These are phyloP conservation scores for Xylaria sp. DNA, from an alignment of 2,329 filamentous ascomycete species.

Conservation along the genomic window DNA sequence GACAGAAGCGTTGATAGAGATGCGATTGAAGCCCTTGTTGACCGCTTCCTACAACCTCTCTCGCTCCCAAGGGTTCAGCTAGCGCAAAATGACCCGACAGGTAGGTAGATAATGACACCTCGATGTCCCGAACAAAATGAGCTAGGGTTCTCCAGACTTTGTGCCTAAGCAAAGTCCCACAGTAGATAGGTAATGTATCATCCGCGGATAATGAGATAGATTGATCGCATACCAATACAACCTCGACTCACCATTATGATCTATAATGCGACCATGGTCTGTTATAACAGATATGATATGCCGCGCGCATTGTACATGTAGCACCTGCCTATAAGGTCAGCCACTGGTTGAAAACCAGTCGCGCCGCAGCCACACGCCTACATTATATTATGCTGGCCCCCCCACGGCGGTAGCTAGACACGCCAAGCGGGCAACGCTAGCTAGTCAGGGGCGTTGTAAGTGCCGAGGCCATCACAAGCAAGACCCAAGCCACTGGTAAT, in stretches of 20 bases:
- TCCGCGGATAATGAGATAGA: not conserved
- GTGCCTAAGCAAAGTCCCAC: not conserved
- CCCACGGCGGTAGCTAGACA: not conserved
- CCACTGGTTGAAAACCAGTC: conserved; percentile 3
- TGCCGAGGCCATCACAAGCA: conserved; percentile 3
- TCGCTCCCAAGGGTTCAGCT: not conserved
- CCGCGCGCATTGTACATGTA: not conserved
- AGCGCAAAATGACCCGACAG: too few relatives aligned
- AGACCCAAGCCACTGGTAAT: conserved; percentile 10
- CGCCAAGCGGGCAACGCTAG: not conserved
- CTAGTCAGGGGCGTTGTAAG: conserved; percentile 7
- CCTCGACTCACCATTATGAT: not conserved
- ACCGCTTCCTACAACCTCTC: not conserved
- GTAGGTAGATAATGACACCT: not conserved
- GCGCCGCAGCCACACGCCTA: not conserved
- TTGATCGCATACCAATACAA: conserved; percentile 8
- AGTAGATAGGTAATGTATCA: not conserved
- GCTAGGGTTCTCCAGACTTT: conserved; percentile 17
- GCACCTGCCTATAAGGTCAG: not conserved
- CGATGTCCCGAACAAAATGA: not conserved
- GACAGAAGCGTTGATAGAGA: not conserved
- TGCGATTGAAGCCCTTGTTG: conserved; percentile 21
- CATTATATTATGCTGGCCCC: not conserved
- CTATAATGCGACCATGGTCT: not conserved
- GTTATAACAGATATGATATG: not conserved